Evolutionary conservation across 352 stramenopile species (phyloP), one percentile per base, ranked within the genome.

Genomic region (Phytophthora quininea): DNA sequence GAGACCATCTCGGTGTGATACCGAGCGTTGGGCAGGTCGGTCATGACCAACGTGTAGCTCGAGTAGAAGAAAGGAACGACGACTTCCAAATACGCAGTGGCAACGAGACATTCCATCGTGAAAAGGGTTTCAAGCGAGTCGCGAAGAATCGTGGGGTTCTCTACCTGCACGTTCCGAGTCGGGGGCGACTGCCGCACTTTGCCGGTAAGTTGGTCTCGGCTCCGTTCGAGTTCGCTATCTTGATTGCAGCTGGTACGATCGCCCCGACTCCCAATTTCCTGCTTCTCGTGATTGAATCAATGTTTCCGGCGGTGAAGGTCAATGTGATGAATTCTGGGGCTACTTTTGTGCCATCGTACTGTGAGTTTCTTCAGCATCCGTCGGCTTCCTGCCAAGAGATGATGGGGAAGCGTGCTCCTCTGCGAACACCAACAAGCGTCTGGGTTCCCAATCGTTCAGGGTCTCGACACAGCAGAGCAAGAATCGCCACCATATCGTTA

Each of bases 11-110:
- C 69, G 14, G 61, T 53, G 56, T 82, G 75, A 33, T 75, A 82
- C 6, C 42, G 19, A 24, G 51, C 56, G 30, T 57, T 77, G 3
- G 64, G 64, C 14, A 77, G 60, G 3, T 59, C 32, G 3, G 68
- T 27, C 32, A 79, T 19, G 6, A 69, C 51, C 11, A 54, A 7
- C 14, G 58, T 48, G 29, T 60, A 79, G 7, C 27, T 42, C 24
- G 27, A 58, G 54, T 79, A 81, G 35, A 78, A 59, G 0, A 78
- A 3, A 0, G 69, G 73, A 33, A 81, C 69, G 33, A 79, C 61
- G 7, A 59, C 64, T 37, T 81, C 73, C n/a, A 69, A 50, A 49
- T 81, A 81, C 42, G 76, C 69, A 27, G 74, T 50, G 0, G 79
- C 56, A 1, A 64, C 54, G 5, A 71, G 58, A 58, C 71, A 81